Percentiles rank a stretch among this genome's conserved stretches.
phyloP scores from a whole-genome alignment of 352 stramenopile genomes.

The Globisporangium carolinianum region DNA sequence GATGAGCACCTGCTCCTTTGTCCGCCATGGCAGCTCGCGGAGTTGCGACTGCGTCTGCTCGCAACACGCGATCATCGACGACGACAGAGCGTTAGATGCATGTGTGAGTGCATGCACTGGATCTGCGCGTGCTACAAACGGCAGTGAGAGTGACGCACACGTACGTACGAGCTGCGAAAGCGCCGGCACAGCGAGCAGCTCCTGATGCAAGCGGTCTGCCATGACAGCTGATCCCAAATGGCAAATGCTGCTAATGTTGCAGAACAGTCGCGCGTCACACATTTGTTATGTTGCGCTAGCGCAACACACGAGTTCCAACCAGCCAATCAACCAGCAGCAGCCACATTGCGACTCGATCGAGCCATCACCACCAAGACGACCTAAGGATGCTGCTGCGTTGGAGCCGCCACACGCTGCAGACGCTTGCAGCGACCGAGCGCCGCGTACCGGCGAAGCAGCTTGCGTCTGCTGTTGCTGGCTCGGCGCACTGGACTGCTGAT shows the following conservation, averaged over 20 bases:
- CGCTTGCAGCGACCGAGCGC: constrained; percentile 1
- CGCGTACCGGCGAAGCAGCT: background rate
- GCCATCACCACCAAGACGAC: background rate
- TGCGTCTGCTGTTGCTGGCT: too few relatives aligned
- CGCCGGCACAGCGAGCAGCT: constrained; percentile 25
- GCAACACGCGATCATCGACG: background rate
- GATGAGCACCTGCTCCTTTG: constrained; percentile 34
- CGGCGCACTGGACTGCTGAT: background rate
- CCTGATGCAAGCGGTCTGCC: constrained; percentile 21
- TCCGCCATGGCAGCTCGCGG: constrained; percentile 40
- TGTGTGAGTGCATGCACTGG: too few relatives aligned
- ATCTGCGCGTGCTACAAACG: background rate
- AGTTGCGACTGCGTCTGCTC: constrained; percentile 34
- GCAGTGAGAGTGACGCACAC: background rate
- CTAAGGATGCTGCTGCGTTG: constrained; percentile 6
- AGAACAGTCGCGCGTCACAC: background rate
- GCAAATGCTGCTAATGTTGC: background rate
- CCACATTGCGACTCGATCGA: background rate
- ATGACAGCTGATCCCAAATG: background rate
- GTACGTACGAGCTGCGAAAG: constrained; percentile 29
- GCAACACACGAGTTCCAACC: background rate
- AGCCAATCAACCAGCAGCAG: background rate
- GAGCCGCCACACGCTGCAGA: constrained; percentile 3
- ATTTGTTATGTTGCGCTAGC: background rate
- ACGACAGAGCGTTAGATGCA: background rate